Evolutionary conservation across 176 grass and related monocot species (phyloP).

Genomic region (Pontederia crassipes): DNA sequence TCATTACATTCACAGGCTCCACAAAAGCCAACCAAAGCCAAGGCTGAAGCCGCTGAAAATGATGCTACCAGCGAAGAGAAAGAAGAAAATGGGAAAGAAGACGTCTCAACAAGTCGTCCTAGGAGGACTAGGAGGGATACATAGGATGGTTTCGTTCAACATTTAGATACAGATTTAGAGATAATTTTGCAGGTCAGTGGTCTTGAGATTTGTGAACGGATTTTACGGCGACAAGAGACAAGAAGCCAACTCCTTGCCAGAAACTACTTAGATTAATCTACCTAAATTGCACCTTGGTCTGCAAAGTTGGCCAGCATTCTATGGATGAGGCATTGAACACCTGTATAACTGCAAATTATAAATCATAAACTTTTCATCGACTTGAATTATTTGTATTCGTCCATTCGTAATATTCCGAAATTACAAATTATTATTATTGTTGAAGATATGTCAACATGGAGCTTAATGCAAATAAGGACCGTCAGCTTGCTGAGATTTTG

Average conservation of each 20-base stretch:
- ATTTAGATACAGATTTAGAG: not conserved
- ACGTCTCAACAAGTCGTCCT: slow-evolving; percentile 27
- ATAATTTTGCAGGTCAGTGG: not conserved
- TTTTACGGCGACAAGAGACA: not conserved
- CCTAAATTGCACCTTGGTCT: too few species aligned
- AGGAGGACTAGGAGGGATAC: slow-evolving; percentile 62
- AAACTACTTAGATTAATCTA: too few species aligned
- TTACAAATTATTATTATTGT: not conserved
- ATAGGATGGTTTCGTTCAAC: slow-evolving; percentile 1
- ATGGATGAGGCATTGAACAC: too few species aligned
- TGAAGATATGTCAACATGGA: too few species aligned
- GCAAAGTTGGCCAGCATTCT: too few species aligned
- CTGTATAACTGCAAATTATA: not conserved
- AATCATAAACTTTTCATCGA: not conserved
- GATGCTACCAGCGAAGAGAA: slow-evolving; percentile 30
- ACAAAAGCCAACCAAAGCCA: slow-evolving; percentile 9
- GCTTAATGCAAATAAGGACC: too few species aligned
- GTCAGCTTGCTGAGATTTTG: too few species aligned
- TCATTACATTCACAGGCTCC: slow-evolving; percentile 20
- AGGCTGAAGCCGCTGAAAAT: slow-evolving; percentile 11
- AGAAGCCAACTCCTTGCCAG: too few species aligned
- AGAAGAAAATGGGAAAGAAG: slow-evolving; percentile 42
- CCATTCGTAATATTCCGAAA: not conserved
- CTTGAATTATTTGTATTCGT: not conserved
- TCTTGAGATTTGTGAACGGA: not conserved